Evolutionary conservation across 2,329 filamentous ascomycete species (phyloP), one percentile per base, ranked within the genome.

Genomic region (Thermomyces lanuginosus): DNA sequence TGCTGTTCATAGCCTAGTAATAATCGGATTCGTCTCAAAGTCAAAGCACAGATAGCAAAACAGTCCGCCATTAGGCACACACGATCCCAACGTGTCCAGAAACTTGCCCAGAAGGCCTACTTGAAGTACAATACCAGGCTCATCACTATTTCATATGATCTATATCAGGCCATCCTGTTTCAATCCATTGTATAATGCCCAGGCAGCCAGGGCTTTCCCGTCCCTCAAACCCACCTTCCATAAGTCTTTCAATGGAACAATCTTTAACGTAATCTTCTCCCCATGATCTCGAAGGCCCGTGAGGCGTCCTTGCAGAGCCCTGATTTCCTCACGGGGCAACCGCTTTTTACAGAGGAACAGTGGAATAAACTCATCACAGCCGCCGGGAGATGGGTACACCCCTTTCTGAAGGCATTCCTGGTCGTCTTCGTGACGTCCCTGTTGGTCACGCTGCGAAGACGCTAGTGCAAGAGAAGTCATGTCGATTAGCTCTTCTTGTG

Each of bases 351-450:
- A 65, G 16, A 70, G 38, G 32, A 70, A 66, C 4, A 71, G 39
- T 0, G 65, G 63, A 14, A 71, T 63, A 36, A 66, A 70, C 34
- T 72, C 67, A 40, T 72, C 68, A 31, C 63, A 64, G 2, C 61
- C 67, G 2, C 68, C 68, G 1, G 63, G 50, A 8, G 56, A 63
- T 0, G 65, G 62, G 38, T 71, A 71, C 24, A 67, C 51, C 1
- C 55, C 63, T 26, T 55, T 46, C 32, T 64, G 60, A 6, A 69
- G 35, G 2, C 40, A 36, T 38, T 61, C 49, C 5, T 46, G 49
- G 0, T 42, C 41, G 3, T 43, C 38, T 9, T 31, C 34, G 5
- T 11, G 17, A 10, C 24, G 8, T 12, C 17, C 19, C 3, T 6
- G 15, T 2, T 31, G 16, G 5, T 35, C 32, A 17, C 34, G 29